Evolutionary conservation across 2,329 filamentous ascomycete genomes (phyloP), one percentile per base, ranked within the genome.

Genomic region (Colletotrichum shisoi): DNA sequence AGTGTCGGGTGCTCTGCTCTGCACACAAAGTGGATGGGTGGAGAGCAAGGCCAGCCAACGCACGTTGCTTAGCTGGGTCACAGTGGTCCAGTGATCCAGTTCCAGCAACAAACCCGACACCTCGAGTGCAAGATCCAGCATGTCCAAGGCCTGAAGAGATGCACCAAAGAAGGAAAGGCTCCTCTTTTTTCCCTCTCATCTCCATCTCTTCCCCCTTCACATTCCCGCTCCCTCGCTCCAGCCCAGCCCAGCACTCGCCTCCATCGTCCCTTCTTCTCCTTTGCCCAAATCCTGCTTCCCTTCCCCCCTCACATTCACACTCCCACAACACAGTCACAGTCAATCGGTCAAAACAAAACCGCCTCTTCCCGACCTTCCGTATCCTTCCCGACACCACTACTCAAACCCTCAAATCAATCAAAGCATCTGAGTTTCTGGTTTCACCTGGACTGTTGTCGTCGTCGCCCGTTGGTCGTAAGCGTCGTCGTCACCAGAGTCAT

Each of bases 221-320:
- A 54, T 67, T 58, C 61, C 54, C 39, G 57, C 61, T 64, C 64
- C 60, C 44, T 56, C 64, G 42, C 61, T 31, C 53, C 42, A 52
- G 48, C 48, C 27, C 46, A 49, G 13, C 24, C 31, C 4, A 15
- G 4, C 48, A n/a, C n/a, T 59, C 57, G 57, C 34, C 57, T 49
- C 44, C 31, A 49, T 59, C 57, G 45, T 57, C 27, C 37, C 40
- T 63, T 57, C 48, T 56, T 48, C 17, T 21, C 51, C 54, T 67
- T 67, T 67, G 53, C 53, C 64, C 61, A 59, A 67, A 54, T 44
- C 52, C 46, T 54, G 39, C 51, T 49, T 59, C 49, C 56, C 62
- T 44, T 59, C 69, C 58, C 67, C 69, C 69, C 69, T 70, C 69
- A 69, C 67, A 63, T 56, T 57, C 49, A 62, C 57, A 68, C 62